These are phyloP conservation scores for Coniochaeta ligniaria DNA, from an alignment of 2,329 filamentous ascomycete genomes.

Conservation along the genomic window DNA sequence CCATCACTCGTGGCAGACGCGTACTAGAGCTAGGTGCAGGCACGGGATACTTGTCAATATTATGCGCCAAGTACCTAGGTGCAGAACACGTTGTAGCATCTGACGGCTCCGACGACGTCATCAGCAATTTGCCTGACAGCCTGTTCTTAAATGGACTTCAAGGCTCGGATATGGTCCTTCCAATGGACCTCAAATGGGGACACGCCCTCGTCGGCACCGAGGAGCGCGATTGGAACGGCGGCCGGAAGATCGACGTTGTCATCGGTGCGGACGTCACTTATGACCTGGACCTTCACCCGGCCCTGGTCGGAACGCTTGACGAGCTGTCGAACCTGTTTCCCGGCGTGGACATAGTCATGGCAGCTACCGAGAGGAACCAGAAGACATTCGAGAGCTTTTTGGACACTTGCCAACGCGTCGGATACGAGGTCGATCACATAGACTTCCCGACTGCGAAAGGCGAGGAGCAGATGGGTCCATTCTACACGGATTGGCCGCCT, in stretches of 20 bases:
- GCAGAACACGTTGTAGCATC: slow-evolving; percentile 58
- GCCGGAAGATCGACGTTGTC: slow-evolving; percentile 50
- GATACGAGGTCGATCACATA: slow-evolving; percentile 34
- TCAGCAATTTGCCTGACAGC: slow-evolving; percentile 60
- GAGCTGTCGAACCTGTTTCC: slow-evolving; percentile 54
- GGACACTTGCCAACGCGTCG: slow-evolving; percentile 44
- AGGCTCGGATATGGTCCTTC: slow-evolving; percentile 32
- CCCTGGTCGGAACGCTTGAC: slow-evolving; percentile 57
- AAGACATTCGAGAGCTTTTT: slow-evolving; percentile 61
- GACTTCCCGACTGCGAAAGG: slow-evolving; percentile 30
- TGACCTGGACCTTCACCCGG: slow-evolving; percentile 55
- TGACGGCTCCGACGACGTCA: slow-evolving; percentile 67
- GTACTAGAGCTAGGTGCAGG: slow-evolving; percentile 70
- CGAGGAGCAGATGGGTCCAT: slow-evolving; percentile 50
- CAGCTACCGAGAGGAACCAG: slow-evolving; percentile 64
- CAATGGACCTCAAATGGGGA: slow-evolving; percentile 59
- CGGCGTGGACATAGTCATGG: slow-evolving; percentile 53
- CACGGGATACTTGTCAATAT: slow-evolving; percentile 67
- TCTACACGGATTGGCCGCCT: slow-evolving; percentile 52
- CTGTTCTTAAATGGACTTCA: slow-evolving; percentile 61
- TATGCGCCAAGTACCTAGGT: slow-evolving; percentile 62
- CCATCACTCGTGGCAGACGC: slow-evolving; percentile 42
- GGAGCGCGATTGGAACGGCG: slow-evolving; percentile 43
- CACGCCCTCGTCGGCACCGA: slow-evolving; percentile 50
- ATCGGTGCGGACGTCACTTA: slow-evolving; percentile 77